Evolutionary conservation across 1,284 basidiomycete genomes (phyloP).

Genomic region (Rhodotorula sp.): DNA sequence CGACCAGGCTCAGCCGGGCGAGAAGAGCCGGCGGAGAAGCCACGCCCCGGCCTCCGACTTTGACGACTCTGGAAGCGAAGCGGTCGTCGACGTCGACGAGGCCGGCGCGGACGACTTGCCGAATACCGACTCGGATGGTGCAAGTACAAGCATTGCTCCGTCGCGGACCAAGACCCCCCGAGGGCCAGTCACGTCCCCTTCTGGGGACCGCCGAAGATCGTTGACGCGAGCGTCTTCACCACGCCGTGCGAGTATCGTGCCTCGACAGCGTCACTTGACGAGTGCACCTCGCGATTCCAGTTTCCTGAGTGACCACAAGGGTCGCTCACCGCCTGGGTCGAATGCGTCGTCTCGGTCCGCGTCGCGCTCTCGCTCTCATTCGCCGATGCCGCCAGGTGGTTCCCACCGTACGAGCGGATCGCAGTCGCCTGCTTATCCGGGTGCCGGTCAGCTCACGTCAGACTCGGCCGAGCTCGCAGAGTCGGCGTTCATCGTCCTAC

Average conservation of each 20-base stretch:
- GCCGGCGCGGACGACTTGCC: slow-evolving; percentile 20
- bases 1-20: not conserved
- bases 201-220: slow-evolving; percentile 6
- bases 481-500: slow-evolving; percentile 82
- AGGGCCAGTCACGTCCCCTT: not conserved
- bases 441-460: not conserved
- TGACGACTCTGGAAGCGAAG: slow-evolving; percentile 40
- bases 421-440: slow-evolving; percentile 24
- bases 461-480: slow-evolving; percentile 30
- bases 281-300: slow-evolving; percentile 19
- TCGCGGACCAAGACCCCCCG: slow-evolving; percentile 35
- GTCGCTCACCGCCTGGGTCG: slow-evolving; percentile 37
- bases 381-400: slow-evolving; percentile 75
- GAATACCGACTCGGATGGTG: slow-evolving; percentile 38
- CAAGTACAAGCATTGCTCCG: slow-evolving; percentile 41
- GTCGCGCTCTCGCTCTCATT: slow-evolving; percentile 77
- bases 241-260: slow-evolving; percentile 26
- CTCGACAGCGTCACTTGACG: slow-evolving; percentile 33
- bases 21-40: slow-evolving; percentile 5
- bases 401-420: slow-evolving; percentile 48
- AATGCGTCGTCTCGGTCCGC: slow-evolving; percentile 85
- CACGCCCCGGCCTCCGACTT: slow-evolving; percentile 14
- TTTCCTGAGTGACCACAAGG: not conserved
- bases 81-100: slow-evolving; percentile 21
- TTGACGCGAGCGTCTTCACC: slow-evolving; percentile 20